Evolutionary conservation across 805 yeast genomes (phyloP).

Genomic region (Candida adriatica): DNA sequence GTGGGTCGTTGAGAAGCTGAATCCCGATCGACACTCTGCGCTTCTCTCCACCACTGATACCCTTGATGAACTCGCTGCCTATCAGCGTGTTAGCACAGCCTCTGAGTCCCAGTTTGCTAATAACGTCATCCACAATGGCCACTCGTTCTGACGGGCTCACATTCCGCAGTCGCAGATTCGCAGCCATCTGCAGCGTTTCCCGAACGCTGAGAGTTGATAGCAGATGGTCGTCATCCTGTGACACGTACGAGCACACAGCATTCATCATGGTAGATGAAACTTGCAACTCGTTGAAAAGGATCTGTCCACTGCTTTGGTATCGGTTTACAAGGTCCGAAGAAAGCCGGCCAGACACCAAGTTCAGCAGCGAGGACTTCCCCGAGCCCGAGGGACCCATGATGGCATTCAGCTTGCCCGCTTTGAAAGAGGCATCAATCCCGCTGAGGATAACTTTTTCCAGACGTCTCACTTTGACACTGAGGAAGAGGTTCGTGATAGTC

Average conservation of each 20-base stretch:
- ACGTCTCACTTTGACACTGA: slow-evolving; percentile 13
- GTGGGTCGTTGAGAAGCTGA: slow-evolving; percentile 69
- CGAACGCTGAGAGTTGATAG: slow-evolving; percentile 67
- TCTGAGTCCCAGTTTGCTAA: slow-evolving; percentile 57
- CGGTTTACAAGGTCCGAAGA: slow-evolving; percentile 26
- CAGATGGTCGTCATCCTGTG: slow-evolving; percentile 75
- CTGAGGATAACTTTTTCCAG: slow-evolving; percentile 16
- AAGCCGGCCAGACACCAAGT: slow-evolving; percentile 55
- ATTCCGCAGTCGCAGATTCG: slow-evolving; percentile 54
- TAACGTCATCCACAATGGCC: slow-evolving; percentile 46
- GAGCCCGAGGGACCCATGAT: slow-evolving; percentile 82
- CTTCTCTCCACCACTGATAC: slow-evolving; percentile 80
- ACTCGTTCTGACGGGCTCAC: slow-evolving; percentile 35
- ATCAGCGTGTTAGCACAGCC: slow-evolving; percentile 74
- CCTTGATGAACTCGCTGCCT: slow-evolving; percentile 57
- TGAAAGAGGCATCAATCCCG: slow-evolving; percentile 18
- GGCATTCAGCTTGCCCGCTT: slow-evolving; percentile 47
- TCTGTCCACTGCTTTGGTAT: slow-evolving; percentile 32
- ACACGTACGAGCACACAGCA: slow-evolving; percentile 64
- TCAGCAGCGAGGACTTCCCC: slow-evolving; percentile 66
- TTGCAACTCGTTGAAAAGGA: slow-evolving; percentile 35
- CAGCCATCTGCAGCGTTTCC: slow-evolving; percentile 71
- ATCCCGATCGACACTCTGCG: slow-evolving; percentile 79
- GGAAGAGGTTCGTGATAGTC: slow-evolving; percentile 7
- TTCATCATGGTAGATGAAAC: slow-evolving; percentile 33